Percentiles rank a stretch among this genome's conserved stretches.
These are phyloP conservation scores for Elongisporangium prolatum DNA, from an alignment of 352 stramenopile species.

Conservation along the genomic window DNA sequence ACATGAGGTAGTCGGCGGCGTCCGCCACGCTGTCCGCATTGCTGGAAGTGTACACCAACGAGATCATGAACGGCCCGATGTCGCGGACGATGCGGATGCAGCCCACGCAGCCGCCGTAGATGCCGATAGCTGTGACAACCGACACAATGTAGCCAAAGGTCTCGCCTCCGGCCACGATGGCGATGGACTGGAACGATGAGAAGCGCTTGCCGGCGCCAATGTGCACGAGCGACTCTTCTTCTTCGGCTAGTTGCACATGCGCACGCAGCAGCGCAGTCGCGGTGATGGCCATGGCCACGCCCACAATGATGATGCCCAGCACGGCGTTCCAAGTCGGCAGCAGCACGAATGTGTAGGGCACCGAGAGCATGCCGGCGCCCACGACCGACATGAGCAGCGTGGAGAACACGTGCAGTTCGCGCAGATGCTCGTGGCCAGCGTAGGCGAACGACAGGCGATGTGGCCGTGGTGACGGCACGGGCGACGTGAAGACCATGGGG, in stretches of 20 bases:
- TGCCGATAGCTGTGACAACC: constrained; percentile 55
- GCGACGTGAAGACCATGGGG: constrained; percentile 59
- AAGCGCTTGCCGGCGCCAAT: constrained; percentile 48
- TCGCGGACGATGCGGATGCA: constrained; percentile 68
- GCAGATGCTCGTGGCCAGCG: constrained; percentile 20
- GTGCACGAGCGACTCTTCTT: constrained; percentile 36
- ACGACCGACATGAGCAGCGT: constrained; percentile 78
- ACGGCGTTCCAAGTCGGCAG: constrained; percentile 37
- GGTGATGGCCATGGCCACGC: constrained; percentile 47
- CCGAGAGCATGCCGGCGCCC: constrained; percentile 59
- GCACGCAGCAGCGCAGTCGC: constrained; percentile 52
- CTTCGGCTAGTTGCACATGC: constrained; percentile 44
- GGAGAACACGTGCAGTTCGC: constrained; percentile 63
- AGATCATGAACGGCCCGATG: constrained; percentile 57
- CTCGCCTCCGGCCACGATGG: constrained; percentile 42
- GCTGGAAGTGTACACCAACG: constrained; percentile 11
- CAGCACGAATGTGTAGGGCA: constrained; percentile 70
- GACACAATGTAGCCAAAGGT: constrained; percentile 56
- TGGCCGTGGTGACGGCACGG: constrained; percentile 41
- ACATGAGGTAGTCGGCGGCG: constrained; percentile 46
- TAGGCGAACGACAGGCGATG: constrained; percentile 51
- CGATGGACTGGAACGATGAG: constrained; percentile 63
- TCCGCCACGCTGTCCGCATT: constrained; percentile 9
- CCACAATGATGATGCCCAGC: constrained; percentile 39
- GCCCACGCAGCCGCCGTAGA: constrained; percentile 68